Evolutionary conservation across 2,329 filamentous ascomycete genomes (phyloP).

Genomic region (Nemania serpens): DNA sequence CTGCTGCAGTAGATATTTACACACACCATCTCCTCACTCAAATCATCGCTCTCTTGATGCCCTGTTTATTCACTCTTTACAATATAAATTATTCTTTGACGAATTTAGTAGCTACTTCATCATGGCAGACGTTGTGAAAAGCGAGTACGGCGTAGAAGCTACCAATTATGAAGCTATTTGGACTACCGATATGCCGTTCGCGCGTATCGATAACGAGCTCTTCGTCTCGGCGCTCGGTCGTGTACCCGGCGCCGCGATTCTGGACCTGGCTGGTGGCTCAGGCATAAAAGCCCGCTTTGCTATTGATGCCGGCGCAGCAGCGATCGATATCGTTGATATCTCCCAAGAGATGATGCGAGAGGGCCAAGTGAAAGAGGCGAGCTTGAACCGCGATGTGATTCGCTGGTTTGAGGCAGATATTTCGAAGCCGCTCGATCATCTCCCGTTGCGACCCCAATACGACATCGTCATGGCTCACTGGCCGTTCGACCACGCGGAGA

Average conservation of each 20-base stretch:
- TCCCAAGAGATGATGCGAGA: constrained; percentile 36
- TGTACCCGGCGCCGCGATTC: constrained; percentile 32
- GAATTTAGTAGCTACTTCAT: not conserved
- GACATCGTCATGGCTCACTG: constrained; percentile 44
- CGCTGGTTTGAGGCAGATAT: constrained; percentile 37
- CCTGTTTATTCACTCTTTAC: not conserved
- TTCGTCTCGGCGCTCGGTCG: constrained; percentile 37
- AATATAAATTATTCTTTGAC: not conserved
- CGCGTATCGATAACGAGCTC: constrained; percentile 38
- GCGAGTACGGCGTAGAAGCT: constrained; percentile 6
- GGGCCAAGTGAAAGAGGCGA: constrained; percentile 29
- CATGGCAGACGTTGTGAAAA: constrained; percentile 13
- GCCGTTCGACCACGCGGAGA: constrained; percentile 40
- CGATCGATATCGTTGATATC: constrained; percentile 40
- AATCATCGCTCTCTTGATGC: no score
- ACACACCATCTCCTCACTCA: no score
- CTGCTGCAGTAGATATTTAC: no score
- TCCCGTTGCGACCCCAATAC: constrained; percentile 31
- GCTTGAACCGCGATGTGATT: constrained; percentile 29
- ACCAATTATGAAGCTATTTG: constrained; percentile 6
- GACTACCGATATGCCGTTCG: not conserved
- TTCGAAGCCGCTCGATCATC: constrained; percentile 32
- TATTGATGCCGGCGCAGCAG: constrained; percentile 32
- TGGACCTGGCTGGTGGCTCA: constrained; percentile 42
- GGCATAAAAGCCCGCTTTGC: constrained; percentile 37